Base-by-base conservation (phyloP, 2,329 filamentous ascomycete genomes). In the Penicillium nordicum region DNA sequence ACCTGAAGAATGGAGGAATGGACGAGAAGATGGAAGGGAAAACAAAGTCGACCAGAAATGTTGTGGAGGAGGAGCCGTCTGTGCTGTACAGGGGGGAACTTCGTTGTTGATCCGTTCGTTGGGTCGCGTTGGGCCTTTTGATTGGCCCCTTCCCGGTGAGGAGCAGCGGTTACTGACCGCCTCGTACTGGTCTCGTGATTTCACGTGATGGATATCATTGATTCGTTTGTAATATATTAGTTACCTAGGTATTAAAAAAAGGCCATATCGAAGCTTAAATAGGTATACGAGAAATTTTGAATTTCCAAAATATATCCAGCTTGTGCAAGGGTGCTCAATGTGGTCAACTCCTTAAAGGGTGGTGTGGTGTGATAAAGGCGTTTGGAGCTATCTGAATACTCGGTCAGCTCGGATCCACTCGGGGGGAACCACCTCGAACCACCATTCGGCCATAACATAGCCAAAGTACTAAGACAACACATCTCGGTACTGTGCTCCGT, bases 11-110 rank as follows among this genome's bases (percentile, higher is more conserved):
- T 62, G 62, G 60, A 63, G 57, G 57, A 63, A 67, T 67, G 65
- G 61, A 63, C 55, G 52, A 62, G 59, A 58, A 53, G 40, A 55
- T 45, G 57, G 54, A 65, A 60, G 48, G 54, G 58, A 63, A 53
- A 56, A 60, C 54, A 57, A 63, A 55, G 52, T 64, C 69, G 71
- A 71, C 71, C 73, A 74, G 75, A 75, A 76, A 77, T 76, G 76
- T 78, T 76, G 78, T 77, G 75, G 76, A 65, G 63, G 63, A 63
- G 57, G 75, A 74, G 77, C 21, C 75, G 77, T 76, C 75, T 76
- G 69, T 69, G 69, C 68, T 71, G 67, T 64, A 62, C 62, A 64
- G 57, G 60, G 62, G 60, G 63, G 62, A 62, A 64, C 58, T 63
- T 69, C 63, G 61, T 68, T 70, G 68, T 67, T 72, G 68, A 69